Evolutionary conservation across 331 rosid species (phyloP).

Genomic region (Malus hybrid): DNA sequence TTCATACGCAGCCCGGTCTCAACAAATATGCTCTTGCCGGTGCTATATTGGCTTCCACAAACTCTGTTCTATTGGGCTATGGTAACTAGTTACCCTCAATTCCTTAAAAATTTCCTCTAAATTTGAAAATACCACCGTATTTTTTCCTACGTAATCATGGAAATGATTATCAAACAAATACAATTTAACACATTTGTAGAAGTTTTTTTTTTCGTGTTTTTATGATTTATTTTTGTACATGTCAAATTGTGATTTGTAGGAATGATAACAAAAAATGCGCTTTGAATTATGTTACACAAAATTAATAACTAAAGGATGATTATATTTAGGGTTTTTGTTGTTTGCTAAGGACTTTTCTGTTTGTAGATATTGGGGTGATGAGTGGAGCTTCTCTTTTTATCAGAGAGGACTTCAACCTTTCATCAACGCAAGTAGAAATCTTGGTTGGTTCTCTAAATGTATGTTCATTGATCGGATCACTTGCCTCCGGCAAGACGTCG

Average conservation of each 20-base stretch:
- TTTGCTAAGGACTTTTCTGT: not conserved
- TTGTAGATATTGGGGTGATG: constrained; percentile 85
- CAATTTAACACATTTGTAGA: not conserved
- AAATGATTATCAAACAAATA: too few relatives aligned
- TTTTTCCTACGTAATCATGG: too few relatives aligned
- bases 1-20: constrained; percentile 22
- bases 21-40: constrained; percentile 67
- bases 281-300: too few relatives aligned
- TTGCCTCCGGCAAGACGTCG: constrained; percentile 62
- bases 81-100: constrained; percentile 23
- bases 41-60: constrained; percentile 66
- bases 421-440: constrained; percentile 49
- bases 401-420: constrained; percentile 39
- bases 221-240: not conserved
- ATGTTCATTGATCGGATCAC: constrained; percentile 65
- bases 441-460: constrained; percentile 70
- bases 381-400: constrained; percentile 71
- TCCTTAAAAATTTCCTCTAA: not conserved
- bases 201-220: not conserved
- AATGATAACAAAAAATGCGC: too few relatives aligned
- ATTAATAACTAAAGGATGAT: too few relatives aligned
- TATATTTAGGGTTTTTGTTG: not conserved
- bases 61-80: constrained; percentile 70
- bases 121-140: too few relatives aligned
- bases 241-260: too few relatives aligned